These are phyloP conservation scores for Thermothielavioides terrestris DNA, from an alignment of 495 filamentous ascomycete species.

Conservation along the genomic window DNA sequence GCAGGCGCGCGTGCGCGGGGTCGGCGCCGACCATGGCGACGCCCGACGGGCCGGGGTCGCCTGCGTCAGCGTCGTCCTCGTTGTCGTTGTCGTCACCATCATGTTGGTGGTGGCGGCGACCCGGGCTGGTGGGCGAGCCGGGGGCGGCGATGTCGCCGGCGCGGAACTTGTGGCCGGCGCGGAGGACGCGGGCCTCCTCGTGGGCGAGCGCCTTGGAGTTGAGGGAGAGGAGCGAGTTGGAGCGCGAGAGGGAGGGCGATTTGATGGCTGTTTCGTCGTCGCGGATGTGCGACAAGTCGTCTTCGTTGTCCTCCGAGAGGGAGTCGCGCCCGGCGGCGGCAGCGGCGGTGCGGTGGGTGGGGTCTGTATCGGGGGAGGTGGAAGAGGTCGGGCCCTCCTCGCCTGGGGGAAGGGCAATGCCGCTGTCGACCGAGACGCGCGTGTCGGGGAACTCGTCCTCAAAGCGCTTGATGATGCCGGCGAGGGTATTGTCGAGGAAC, in stretches of 20 bases:
- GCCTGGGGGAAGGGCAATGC: conserved; percentile 9
- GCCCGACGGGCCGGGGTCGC: too few relatives aligned
- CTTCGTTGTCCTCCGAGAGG: conserved; percentile 32
- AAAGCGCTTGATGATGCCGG: conserved; percentile 87
- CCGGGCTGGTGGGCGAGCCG: too few relatives aligned
- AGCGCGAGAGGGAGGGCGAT: conserved; percentile 49
- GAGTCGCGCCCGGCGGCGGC: neutral
- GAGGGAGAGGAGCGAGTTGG: conserved; percentile 70
- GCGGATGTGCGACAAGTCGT: conserved; percentile 29
- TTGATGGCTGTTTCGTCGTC: conserved; percentile 26
- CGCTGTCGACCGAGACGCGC: conserved; percentile 39
- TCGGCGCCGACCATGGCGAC: conserved; percentile 45
- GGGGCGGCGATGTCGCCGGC: conserved; percentile 36
- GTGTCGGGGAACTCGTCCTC: conserved; percentile 94
- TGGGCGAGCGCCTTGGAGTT: conserved; percentile 68
- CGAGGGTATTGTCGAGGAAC: conserved; percentile 83
- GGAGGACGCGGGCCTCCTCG: conserved; percentile 85
- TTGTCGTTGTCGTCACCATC: too few relatives aligned
- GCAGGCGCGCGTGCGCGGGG: conserved; percentile 44
- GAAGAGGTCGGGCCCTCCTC: conserved; percentile 16
- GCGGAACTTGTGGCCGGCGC: conserved; percentile 72
- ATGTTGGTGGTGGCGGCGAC: too few relatives aligned
- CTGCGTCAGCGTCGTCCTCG: too few relatives aligned
- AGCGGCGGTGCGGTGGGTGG: neutral
- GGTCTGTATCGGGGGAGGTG: neutral